Evolutionary conservation across 352 stramenopile species (phyloP), one percentile per base, ranked within the genome.

Genomic region (Albugo candida): DNA sequence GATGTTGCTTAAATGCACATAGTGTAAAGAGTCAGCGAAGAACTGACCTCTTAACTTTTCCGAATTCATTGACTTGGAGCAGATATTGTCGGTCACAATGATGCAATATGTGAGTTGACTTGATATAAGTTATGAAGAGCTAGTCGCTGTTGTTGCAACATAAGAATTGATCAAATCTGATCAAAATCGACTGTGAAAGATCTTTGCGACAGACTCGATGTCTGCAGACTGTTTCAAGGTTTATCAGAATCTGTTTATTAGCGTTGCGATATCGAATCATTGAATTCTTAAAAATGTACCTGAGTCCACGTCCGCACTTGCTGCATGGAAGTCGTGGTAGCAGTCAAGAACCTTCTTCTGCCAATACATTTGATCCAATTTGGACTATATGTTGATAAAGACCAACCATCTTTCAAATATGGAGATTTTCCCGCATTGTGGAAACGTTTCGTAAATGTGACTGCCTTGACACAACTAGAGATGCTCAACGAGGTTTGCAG

Each of bases 181-280:
- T 72, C 81, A 56, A 70, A 89, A 56, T 92, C 79, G 34, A 92
- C 87, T 6, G 79, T 89, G 45, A 92, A 92, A 6, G 79, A 88
- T 46, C 76, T 89, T 40, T 89, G 76, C 1, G 70, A 77, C 13
- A 83, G 60, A 27, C 60, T 67, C 5, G 63, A 64, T 20, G 74
- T 84, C 55, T 92, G 76, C 55, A 89, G 67, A 3, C 11, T 6
- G 6, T 42, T 6, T 45, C 14, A 19, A 37, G 16, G 3, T 2
- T 5, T 10, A 1, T 53, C 39, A 34, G n/a, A 31, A 31, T 31
- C 3, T 31, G 24, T 10, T 10, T 10, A 31, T 31, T 3, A 31
- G 8, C 24, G 24, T 10, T 31, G 24, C n/a, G 8, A 3, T 19
- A 10, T 21, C 31, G 27, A 52, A 83, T 70, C 79, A 88, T 36